Percentiles rank a stretch among this genome's conserved stretches.
Conservation (phyloP, 257 asterid genomes). For the Cordia subcordata region DNA sequence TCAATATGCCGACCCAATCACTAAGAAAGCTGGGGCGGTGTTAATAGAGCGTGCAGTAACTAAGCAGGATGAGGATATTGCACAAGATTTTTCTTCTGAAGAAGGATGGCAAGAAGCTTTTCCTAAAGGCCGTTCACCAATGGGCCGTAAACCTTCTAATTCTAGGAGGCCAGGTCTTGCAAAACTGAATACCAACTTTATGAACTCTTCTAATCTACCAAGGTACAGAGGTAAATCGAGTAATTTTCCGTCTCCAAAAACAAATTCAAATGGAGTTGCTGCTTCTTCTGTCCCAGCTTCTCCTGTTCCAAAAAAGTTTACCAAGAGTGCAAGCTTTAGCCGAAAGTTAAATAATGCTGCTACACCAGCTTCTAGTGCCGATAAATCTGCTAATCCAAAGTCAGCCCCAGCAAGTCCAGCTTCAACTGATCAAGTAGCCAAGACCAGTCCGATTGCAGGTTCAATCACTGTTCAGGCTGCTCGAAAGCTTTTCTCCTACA, state of each 20-base stretch:
- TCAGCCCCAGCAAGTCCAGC: slow-evolving; percentile 59
- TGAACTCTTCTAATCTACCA: slow-evolving; percentile 36
- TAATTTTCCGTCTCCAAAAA: slow-evolving; percentile 51
- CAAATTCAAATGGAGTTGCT: slow-evolving; percentile 39
- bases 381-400: slow-evolving; percentile 40
- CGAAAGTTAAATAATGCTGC: slow-evolving; percentile 41
- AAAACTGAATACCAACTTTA: slow-evolving; percentile 66
- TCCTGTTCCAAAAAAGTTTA: slow-evolving; percentile 41
- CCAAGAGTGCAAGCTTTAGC: slow-evolving; percentile 54
- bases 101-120: slow-evolving; percentile 97
- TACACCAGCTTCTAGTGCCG: slow-evolving; percentile 31
- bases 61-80: slow-evolving; percentile 40
- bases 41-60: slow-evolving; percentile 22
- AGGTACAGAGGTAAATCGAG: slow-evolving; percentile 44
- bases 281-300: slow-evolving; percentile 35
- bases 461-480: slow-evolving; percentile 64
- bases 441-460: slow-evolving; percentile 40
- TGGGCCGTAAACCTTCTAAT: slow-evolving; percentile 53
- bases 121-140: slow-evolving; percentile 64
- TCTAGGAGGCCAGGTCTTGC: slow-evolving; percentile 72
- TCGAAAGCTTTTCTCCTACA: slow-evolving; percentile 77
- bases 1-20: slow-evolving; percentile 27
- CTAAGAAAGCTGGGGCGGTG: slow-evolving; percentile 22
- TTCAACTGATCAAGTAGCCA: slow-evolving; percentile 40
- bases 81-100: slow-evolving; percentile 45